Base-by-base conservation (phyloP, 495 filamentous ascomycete species). In the Clohesyomyces aquaticus region DNA sequence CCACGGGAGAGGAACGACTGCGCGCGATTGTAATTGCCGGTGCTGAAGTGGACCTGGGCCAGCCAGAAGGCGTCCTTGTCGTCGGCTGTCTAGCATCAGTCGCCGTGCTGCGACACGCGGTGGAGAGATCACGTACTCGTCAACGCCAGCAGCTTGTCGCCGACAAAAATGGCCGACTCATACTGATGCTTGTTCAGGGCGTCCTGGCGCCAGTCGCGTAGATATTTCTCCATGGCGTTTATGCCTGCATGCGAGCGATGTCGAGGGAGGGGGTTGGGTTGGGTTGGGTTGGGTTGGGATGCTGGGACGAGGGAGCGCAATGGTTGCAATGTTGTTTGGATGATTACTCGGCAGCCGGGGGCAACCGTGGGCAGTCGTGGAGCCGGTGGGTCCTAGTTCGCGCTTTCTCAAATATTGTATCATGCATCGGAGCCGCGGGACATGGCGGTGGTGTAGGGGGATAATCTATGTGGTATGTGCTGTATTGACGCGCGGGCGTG, bases 91-190 rank as follows among this genome's bases (percentile, higher is more conserved):
- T n/a, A 26, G 8, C 9, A 52, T 6, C 8, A 3, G 18, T 21
- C 48, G 43, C 12, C 2, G 21, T 1, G 28, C 32, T 21, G 45
- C 45, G 22, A n/a, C 9, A 50, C 21, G 16, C 48, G 32, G 16
- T 55, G 16, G 16, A 9, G 11, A 12, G 57, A 27, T 41, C 68
- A 75, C 83, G 63, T 77, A 98, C 94, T 88, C 32, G 93, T 97
- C 70, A 98, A 82, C 52, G 93, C 93, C 38, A 97, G 81, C 63
- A 98, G 81, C 81, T 99, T 98, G 80, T 99, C 94, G 22, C 90
- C 93, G 68, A 98, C 91, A 72, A 92, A 98, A 71, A 97, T 91
- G 53, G 95, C 95, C 10, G 94, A 86, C 49, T 97, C 93, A 75
- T 96, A 90, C 71, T 99, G 93, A 57, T 94, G 88, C 73, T 94